phyloP scores from a whole-genome alignment of 495 filamentous ascomycete species.

The Acidomyces sp. region DNA sequence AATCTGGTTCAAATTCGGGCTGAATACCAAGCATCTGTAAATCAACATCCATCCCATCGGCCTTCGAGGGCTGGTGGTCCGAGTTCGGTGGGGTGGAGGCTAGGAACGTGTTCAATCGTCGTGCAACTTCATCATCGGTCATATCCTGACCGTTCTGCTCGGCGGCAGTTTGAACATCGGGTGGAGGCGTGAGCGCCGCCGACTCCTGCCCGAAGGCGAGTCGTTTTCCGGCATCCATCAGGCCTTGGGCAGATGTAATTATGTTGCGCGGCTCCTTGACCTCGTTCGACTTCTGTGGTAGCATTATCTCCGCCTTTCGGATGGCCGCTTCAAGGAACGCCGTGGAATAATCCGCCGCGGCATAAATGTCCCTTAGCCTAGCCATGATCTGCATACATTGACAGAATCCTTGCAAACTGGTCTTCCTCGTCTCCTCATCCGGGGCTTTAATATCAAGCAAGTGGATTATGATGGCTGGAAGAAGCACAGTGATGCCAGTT shows the following conservation, averaged over 20 bases:
- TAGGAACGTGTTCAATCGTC: slow-evolving; percentile 28
- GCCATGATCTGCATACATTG: slow-evolving; percentile 78
- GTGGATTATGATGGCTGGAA: slow-evolving; percentile 85
- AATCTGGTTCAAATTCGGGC: slow-evolving; percentile 28
- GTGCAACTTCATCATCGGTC: slow-evolving; percentile 28
- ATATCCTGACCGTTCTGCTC: slow-evolving; percentile 3
- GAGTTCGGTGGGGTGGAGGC: slow-evolving; percentile 30
- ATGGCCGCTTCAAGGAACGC: slow-evolving; percentile 77
- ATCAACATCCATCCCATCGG: slow-evolving; percentile 1
- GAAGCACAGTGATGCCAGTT: slow-evolving; percentile 74
- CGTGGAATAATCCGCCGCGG: slow-evolving; percentile 73
- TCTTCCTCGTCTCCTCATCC: slow-evolving; percentile 50
- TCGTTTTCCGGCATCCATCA: slow-evolving; percentile 28
- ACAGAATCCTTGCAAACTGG: slow-evolving; percentile 62
- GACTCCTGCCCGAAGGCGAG: slow-evolving; percentile 11
- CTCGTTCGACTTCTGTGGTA: slow-evolving; percentile 16
- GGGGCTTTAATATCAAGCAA: slow-evolving; percentile 76
- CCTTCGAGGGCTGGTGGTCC: slow-evolving; percentile 20
- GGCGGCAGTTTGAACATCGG: slow-evolving; percentile 19
- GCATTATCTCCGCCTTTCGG: slow-evolving; percentile 57
- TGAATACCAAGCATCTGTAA: slow-evolving; percentile 3
- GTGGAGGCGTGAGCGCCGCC: slow-evolving; percentile 29
- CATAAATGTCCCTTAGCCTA: slow-evolving; percentile 67
- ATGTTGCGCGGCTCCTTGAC: slow-evolving; percentile 16
- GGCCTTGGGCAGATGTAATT: slow-evolving; percentile 25